phyloP scores from a whole-genome alignment of 768 basidiomycete species.

The Xerocomellus amylosporus region DNA sequence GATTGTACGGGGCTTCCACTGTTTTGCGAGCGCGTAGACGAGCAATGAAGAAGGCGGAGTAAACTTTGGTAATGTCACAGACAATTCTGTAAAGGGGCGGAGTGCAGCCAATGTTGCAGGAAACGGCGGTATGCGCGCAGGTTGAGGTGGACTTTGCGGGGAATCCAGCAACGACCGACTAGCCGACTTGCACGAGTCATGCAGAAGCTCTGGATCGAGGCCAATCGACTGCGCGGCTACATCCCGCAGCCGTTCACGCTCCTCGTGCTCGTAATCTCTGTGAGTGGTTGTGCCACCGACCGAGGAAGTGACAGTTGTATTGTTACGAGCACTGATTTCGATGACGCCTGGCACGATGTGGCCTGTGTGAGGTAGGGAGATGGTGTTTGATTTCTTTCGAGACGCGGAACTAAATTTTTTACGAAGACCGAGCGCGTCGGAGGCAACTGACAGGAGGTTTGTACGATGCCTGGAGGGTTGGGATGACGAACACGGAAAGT shows the following conservation, averaged over 20 bases:
- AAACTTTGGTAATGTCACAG: conserved; percentile 62
- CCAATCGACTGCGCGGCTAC: conserved; percentile 78
- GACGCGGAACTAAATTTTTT: conserved; percentile 40
- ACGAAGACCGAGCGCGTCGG: conserved; percentile 46
- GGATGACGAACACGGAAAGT: conserved; percentile 4
- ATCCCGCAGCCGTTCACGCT: conserved; percentile 71
- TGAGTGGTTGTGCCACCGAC: conserved; percentile 24
- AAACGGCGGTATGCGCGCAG: conserved; percentile 46
- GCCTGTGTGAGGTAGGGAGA: conserved; percentile 29
- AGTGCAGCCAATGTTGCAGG: conserved; percentile 58
- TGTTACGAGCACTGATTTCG: conserved; percentile 56
- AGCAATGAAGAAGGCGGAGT: conserved; percentile 66
- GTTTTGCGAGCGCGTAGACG: conserved; percentile 68
- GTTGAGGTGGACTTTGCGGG: conserved; percentile 13
- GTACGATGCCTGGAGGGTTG: conserved; percentile 37
- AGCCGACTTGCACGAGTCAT: conserved; percentile 29
- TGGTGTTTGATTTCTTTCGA: conserved; percentile 38
- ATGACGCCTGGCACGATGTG: conserved; percentile 66
- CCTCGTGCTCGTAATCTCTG: conserved; percentile 61
- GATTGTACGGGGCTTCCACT: conserved; percentile 67
- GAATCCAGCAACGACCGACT: conserved; percentile 15
- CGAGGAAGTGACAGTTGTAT: conserved; percentile 15
- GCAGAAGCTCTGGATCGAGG: conserved; percentile 52
- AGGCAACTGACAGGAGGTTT: conserved; percentile 52
- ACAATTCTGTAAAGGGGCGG: conserved; percentile 48